Conservation (phyloP, 768 basidiomycete genomes). For the Botryobasidium botryosum region DNA sequence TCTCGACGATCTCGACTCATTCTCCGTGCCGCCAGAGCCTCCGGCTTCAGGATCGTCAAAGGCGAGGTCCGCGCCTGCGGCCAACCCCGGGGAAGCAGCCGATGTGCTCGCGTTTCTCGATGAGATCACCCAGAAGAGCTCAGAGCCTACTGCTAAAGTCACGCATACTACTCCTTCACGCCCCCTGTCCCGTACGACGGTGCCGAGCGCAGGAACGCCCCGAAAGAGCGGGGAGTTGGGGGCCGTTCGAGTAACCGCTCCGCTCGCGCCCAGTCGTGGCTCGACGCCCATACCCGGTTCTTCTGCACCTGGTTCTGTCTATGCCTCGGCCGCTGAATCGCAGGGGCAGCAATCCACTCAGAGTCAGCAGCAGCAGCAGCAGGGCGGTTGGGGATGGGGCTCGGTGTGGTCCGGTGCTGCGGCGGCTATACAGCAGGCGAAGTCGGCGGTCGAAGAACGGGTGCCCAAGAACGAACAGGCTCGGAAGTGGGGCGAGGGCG, state of each 20-base stretch:
- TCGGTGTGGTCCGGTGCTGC: conserved; percentile 81
- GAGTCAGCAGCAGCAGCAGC: conserved; percentile 11
- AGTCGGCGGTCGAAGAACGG: conserved; percentile 66
- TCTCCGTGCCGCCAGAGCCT: conserved; percentile 20
- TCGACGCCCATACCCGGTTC: conserved; percentile 16
- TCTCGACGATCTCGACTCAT: conserved; percentile 85
- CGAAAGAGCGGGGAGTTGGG: no score
- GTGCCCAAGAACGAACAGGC: conserved; percentile 49
- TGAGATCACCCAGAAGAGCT: conserved; percentile 84
- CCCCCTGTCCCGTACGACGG: conserved; percentile 22
- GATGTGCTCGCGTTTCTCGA: conserved; percentile 87
- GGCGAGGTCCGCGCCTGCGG: conserved; percentile 4
- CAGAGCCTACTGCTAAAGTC: conserved; percentile 42
- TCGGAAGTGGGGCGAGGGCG: conserved; percentile 74
- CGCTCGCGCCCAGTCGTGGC: no score
- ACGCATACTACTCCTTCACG: conserved; percentile 32
- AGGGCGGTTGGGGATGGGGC: conserved; percentile 46
- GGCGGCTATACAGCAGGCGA: conserved; percentile 74
- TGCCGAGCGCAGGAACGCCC: no score
- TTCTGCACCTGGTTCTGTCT: conserved; percentile 10
- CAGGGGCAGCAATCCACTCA: conserved; percentile 13
- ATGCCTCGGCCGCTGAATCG: conserved; percentile 15
- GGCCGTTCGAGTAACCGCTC: conserved; percentile 55
- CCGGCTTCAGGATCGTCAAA: conserved; percentile 14
- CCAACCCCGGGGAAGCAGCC: conserved; percentile 46